A percentile compares a stretch with the other conserved stretches of the same genome.
phyloP scores from a whole-genome alignment of 2,329 filamentous ascomycete species.

The Cladosporium austrohemisphaericum region DNA sequence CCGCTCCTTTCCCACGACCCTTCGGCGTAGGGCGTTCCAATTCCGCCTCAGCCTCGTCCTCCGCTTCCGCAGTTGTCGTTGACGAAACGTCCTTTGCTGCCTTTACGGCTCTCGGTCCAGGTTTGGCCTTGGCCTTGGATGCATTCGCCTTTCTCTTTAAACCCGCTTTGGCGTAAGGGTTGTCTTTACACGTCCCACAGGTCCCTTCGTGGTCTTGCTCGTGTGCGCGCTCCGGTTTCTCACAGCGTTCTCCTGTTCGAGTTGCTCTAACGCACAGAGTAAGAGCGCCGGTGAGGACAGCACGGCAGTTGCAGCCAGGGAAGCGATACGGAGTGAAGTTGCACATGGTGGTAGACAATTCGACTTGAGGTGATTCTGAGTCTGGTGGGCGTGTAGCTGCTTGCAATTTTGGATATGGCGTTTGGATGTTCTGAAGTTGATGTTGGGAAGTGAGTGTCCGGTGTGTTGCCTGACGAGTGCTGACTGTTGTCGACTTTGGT shows the following conservation, averaged over 20 bases:
- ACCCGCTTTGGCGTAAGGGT: too few species aligned
- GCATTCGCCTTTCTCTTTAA: too few species aligned
- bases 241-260: not conserved
- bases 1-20: too few species aligned
- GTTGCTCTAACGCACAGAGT: not conserved
- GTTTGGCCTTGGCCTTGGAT: too few species aligned
- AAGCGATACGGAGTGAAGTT: slow-evolving; percentile 3
- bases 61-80: not conserved
- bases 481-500: not conserved
- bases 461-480: not conserved
- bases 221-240: not conserved
- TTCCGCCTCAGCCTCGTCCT: too few species aligned
- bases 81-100: not conserved
- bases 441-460: not conserved
- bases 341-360: slow-evolving; percentile 8
- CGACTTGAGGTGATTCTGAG: not conserved
- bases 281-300: not conserved
- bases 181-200: not conserved
- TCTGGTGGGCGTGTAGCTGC: not conserved
- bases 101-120: too few species aligned
- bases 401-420: not conserved
- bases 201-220: not conserved
- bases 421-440: not conserved
- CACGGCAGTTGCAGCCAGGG: not conserved
- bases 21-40: too few species aligned